phyloP scores from a whole-genome alignment of 257 asterid species.

The Capsicum rhomboideum region DNA sequence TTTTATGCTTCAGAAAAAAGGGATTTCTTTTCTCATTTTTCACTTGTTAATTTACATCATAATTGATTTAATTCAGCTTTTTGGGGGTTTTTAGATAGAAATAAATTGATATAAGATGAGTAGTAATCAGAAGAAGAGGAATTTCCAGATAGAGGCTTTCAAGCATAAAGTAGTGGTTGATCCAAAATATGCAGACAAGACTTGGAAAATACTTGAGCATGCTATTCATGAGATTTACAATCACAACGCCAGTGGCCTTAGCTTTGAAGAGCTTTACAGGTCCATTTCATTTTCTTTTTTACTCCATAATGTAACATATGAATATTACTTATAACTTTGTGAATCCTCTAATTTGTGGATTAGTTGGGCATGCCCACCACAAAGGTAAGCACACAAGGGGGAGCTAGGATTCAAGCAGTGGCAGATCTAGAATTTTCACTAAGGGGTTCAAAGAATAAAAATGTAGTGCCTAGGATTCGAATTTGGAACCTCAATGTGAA shows the following conservation, averaged over 20 bases:
- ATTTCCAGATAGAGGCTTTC: slow-evolving; percentile 82
- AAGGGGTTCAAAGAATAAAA: too few relatives aligned
- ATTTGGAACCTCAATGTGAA: too few relatives aligned
- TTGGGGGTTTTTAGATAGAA: not conserved
- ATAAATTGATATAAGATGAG: slow-evolving; percentile 31
- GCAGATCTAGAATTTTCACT: too few relatives aligned
- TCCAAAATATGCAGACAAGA: slow-evolving; percentile 88
- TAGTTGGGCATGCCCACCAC: not conserved
- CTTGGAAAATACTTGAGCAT: slow-evolving; percentile 84
- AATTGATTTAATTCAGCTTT: not conserved
- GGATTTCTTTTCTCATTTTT: not conserved
- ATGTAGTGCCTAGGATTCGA: too few relatives aligned
- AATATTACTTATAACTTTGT: not conserved
- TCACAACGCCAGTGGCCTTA: slow-evolving; percentile 84
- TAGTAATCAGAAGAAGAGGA: slow-evolving; percentile 61
- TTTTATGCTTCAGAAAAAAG: not conserved
- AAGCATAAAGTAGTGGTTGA: slow-evolving; percentile 85
- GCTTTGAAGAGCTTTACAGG: slow-evolving; percentile 91
- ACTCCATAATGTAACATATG: not conserved
- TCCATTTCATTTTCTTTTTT: not conserved
- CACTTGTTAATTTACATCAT: not conserved
- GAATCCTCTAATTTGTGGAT: not conserved
- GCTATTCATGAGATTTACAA: slow-evolving; percentile 84
- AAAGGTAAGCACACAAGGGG: too few relatives aligned
- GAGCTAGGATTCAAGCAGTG: too few relatives aligned